Evolutionary conservation across 805 yeast genomes (phyloP).

Genomic region (Ogataea kodamae): DNA sequence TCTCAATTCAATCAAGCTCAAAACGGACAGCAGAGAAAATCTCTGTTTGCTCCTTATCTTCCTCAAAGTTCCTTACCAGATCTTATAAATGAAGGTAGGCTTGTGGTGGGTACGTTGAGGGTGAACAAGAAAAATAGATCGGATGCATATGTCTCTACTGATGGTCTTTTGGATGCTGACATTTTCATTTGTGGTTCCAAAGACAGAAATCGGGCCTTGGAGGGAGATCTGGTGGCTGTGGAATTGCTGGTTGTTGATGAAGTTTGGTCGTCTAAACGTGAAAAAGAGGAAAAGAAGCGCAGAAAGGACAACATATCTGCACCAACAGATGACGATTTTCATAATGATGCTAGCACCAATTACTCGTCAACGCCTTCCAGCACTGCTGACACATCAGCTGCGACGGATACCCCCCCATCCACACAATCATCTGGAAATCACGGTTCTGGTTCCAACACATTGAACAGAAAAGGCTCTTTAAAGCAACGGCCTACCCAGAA

Average conservation of each 20-base stretch:
- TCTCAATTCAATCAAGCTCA: constrained; percentile 34
- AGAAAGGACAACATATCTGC: constrained; percentile 42
- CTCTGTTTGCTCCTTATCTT: constrained; percentile 91
- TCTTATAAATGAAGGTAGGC: constrained; percentile 79
- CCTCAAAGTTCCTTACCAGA: constrained; percentile 93
- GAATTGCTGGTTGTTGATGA: constrained; percentile 94
- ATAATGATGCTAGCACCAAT: constrained; percentile 73
- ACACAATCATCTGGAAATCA: constrained; percentile 33
- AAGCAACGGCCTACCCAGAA: constrained; percentile 96
- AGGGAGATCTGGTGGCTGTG: constrained; percentile 94
- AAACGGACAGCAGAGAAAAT: constrained; percentile 53
- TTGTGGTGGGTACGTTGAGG: constrained; percentile 88
- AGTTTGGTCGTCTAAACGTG: constrained; percentile 95
- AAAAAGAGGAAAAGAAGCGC: constrained; percentile 95
- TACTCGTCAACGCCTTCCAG: constrained; percentile 25
- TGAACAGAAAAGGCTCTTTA: constrained; percentile 81
- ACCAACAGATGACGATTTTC: constrained; percentile 58
- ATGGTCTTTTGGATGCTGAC: constrained; percentile 93
- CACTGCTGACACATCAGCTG: constrained; percentile 29
- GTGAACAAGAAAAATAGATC: constrained; percentile 96
- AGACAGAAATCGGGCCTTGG: constrained; percentile 95
- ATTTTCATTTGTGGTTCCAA: constrained; percentile 97
- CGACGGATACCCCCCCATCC: constrained; percentile 32
- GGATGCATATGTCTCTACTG: constrained; percentile 98
- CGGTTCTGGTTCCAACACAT: constrained; percentile 27